Evolutionary conservation across 2,329 filamentous ascomycete genomes (phyloP).

Genomic region (Byssochlamys sp.): DNA sequence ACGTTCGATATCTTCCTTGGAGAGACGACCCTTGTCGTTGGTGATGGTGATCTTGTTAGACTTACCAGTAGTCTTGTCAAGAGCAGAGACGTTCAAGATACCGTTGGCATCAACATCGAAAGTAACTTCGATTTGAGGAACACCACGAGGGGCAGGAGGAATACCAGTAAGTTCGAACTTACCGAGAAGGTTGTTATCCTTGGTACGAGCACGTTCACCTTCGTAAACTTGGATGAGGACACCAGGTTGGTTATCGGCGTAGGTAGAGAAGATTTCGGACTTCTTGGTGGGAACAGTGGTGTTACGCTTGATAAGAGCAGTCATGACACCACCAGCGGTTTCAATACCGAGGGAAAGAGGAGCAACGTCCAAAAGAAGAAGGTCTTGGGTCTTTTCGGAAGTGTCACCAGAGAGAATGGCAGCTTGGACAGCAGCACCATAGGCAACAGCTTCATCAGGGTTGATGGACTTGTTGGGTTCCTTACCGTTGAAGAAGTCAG

Average conservation of each 20-base stretch:
- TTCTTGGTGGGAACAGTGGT: too few relatives aligned
- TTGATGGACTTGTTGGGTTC: slow-evolving; percentile 99
- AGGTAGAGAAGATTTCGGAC: too few relatives aligned
- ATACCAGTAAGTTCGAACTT: slow-evolving; percentile 99
- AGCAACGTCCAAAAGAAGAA: too few relatives aligned
- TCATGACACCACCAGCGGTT: too few relatives aligned
- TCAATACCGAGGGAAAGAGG: too few relatives aligned
- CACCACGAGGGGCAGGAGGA: slow-evolving; percentile 89
- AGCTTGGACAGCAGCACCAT: slow-evolving; percentile 94
- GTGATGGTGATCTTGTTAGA: slow-evolving; percentile 99
- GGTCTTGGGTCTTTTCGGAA: slow-evolving; percentile 95
- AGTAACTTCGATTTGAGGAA: slow-evolving; percentile 97
- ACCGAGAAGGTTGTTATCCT: slow-evolving; percentile 98
- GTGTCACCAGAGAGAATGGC: slow-evolving; percentile 94
- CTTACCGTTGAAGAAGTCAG: slow-evolving; percentile 99
- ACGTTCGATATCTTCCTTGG: slow-evolving; percentile 99
- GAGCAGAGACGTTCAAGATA: slow-evolving; percentile 94
- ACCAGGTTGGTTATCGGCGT: too few relatives aligned
- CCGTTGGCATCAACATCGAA: too few relatives aligned
- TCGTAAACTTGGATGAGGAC: slow-evolving; percentile 98
- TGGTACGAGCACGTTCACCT: slow-evolving; percentile 94
- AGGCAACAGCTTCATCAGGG: slow-evolving; percentile 96
- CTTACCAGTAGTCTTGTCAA: slow-evolving; percentile 99
- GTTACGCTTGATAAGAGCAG: too few relatives aligned
- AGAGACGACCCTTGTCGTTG: slow-evolving; percentile 99